These are phyloP conservation scores for Phytomonas sp. DNA, from an alignment of 208 protist genomes.

Conservation along the genomic window DNA sequence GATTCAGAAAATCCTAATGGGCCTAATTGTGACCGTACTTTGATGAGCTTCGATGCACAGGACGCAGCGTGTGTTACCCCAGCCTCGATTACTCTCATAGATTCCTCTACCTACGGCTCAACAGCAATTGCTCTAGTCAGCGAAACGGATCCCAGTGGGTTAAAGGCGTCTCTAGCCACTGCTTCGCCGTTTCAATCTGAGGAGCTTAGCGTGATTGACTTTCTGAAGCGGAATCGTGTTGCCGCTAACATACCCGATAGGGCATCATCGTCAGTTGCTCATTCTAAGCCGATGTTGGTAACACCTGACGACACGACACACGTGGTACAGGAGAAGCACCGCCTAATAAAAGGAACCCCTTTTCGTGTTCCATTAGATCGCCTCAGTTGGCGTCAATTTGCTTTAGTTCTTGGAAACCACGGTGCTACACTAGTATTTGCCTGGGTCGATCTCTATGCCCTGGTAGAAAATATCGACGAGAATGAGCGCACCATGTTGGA, in stretches of 20 bases:
- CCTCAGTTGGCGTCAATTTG: constrained; percentile 31
- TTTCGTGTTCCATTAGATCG: constrained; percentile 31
- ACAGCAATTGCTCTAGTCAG: constrained; percentile 19
- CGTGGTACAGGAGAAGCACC: neutral
- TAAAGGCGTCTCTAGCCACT: neutral
- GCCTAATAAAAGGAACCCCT: constrained; percentile 18
- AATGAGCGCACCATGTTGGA: constrained; percentile 35
- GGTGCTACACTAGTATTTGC: constrained; percentile 36
- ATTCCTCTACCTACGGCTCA: constrained; percentile 72
- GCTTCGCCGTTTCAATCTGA: neutral
- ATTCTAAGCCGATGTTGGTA: neutral
- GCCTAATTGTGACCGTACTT: neutral
- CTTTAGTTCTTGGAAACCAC: constrained; percentile 37
- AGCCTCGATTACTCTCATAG: constrained; percentile 41
- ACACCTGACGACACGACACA: neutral
- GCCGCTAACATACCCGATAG: neutral
- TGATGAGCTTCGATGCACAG: neutral
- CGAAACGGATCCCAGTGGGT: neutral
- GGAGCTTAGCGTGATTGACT: neutral
- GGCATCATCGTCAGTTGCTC: neutral
- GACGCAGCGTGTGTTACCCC: constrained; percentile 7
- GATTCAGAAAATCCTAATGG: neutral
- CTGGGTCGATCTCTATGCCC: constrained; percentile 37
- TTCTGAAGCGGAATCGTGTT: neutral
- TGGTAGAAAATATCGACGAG: constrained; percentile 36